These are phyloP conservation scores for Vitis hybrid DNA, from an alignment of 177 flowering plant genomes.

Conservation along the genomic window DNA sequence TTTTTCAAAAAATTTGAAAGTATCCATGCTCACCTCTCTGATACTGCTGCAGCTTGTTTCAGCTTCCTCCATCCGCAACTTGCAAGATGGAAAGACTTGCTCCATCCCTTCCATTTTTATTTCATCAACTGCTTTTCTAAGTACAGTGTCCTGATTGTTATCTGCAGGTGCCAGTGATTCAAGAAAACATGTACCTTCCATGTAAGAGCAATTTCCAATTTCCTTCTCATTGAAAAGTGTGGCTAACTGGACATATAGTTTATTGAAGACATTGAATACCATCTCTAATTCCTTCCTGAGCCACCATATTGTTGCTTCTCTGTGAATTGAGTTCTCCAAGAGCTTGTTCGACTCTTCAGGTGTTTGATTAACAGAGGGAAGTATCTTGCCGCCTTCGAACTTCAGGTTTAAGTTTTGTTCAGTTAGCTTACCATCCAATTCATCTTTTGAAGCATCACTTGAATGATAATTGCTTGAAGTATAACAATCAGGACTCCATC, in stretches of 20 bases:
- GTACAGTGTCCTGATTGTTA: background rate
- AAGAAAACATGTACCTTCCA: constrained; percentile 17
- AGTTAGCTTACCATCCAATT: constrained; percentile 10
- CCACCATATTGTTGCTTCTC: constrained; percentile 13
- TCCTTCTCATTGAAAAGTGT: constrained; percentile 14
- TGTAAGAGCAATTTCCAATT: constrained; percentile 13
- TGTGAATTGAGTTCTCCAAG: background rate
- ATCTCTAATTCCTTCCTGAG: constrained; percentile 35
- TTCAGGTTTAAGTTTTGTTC: constrained; percentile 14
- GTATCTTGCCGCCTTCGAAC: constrained; percentile 12
- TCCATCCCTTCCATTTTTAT: constrained; percentile 16
- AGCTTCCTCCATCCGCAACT: constrained; percentile 19
- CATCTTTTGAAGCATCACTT: constrained; percentile 18
- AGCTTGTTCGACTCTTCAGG: constrained; percentile 4
- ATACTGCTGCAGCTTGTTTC: constrained; percentile 24
- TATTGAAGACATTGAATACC: constrained; percentile 28
- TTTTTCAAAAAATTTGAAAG: background rate
- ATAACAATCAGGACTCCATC: constrained; percentile 31
- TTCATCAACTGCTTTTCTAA: background rate
- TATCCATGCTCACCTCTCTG: constrained; percentile 31
- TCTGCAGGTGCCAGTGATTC: constrained; percentile 3
- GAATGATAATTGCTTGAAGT: constrained; percentile 32
- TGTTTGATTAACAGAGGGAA: constrained; percentile 8
- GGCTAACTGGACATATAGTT: constrained; percentile 25
- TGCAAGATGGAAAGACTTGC: constrained; percentile 14